phyloP scores from a whole-genome alignment of 805 yeast genomes.

The Clavispora carvajalis region DNA sequence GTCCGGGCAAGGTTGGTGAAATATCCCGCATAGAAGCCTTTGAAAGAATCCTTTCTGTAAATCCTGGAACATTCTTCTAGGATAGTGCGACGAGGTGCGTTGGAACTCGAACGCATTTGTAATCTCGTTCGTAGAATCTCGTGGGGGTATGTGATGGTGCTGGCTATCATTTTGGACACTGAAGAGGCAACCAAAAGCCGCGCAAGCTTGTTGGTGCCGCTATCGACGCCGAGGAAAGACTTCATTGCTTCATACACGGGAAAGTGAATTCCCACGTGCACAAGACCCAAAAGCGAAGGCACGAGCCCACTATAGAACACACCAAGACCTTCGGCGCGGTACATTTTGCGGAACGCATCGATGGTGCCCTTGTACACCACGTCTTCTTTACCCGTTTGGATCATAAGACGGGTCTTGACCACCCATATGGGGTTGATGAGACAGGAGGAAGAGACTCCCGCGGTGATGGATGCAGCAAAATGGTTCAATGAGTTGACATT shows the following conservation, averaged over 20 bases:
- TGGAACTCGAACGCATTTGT: constrained; percentile 52
- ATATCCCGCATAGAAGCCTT: constrained; percentile 88
- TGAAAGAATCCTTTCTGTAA: constrained; percentile 62
- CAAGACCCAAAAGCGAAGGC: constrained; percentile 84
- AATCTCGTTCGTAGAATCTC: constrained; percentile 88
- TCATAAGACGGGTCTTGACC: constrained; percentile 89
- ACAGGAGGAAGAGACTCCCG: constrained; percentile 83
- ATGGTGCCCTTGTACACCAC: constrained; percentile 66
- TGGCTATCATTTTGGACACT: constrained; percentile 81
- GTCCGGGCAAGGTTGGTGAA: constrained; percentile 82
- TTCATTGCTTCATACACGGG: constrained; percentile 88
- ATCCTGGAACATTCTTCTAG: constrained; percentile 35
- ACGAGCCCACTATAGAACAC: constrained; percentile 87
- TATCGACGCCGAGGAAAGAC: constrained; percentile 12
- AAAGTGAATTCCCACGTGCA: constrained; percentile 94
- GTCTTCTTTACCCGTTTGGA: constrained; percentile 51
- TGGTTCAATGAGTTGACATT: constrained; percentile 30
- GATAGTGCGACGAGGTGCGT: constrained; percentile 14
- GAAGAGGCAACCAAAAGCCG: constrained; percentile 57
- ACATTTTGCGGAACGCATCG: constrained; percentile 81
- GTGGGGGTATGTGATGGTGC: constrained; percentile 88
- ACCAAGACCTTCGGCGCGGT: constrained; percentile 66
- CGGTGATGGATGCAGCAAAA: constrained; percentile 67
- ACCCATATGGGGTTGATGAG: constrained; percentile 97
- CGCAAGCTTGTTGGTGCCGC: constrained; percentile 17